These are phyloP conservation scores for Spatholobus suberectus DNA, from an alignment of 306 rosid species.

Conservation along the genomic window DNA sequence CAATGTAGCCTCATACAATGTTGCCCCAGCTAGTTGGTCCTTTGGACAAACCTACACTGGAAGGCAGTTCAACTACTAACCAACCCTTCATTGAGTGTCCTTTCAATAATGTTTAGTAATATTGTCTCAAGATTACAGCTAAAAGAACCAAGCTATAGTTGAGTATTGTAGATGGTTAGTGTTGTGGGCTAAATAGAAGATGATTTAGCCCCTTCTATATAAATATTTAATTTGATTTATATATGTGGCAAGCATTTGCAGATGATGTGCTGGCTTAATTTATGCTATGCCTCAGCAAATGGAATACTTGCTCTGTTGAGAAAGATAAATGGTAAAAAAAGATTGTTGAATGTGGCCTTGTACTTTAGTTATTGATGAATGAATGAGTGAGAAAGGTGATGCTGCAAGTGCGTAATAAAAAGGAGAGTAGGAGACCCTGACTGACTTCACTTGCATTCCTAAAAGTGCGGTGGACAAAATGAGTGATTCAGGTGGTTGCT, in stretches of 20 bases:
- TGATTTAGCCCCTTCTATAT: conserved; percentile 41
- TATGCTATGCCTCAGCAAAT: conserved; percentile 43
- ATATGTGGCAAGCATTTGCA: conserved; percentile 33
- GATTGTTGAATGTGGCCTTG: conserved; percentile 34
- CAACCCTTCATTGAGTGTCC: neutral
- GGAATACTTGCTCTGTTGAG: conserved; percentile 32
- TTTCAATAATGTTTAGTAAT: conserved; percentile 31
- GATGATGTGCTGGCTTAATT: conserved; percentile 45
- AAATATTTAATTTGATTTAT: conserved; percentile 28
- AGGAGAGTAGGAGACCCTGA: too few relatives aligned
- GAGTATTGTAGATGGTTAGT: conserved; percentile 34
- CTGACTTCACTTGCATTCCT: conserved; percentile 34
- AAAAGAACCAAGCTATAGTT: neutral
- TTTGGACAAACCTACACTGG: conserved; percentile 61
- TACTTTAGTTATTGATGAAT: conserved; percentile 39
- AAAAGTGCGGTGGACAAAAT: neutral
- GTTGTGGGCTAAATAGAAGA: conserved; percentile 42
- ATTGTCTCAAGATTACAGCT: neutral
- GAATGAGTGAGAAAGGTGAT: conserved; percentile 24
- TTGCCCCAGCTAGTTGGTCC: conserved; percentile 51
- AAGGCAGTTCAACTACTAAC: conserved; percentile 49
- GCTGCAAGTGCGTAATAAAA: conserved; percentile 15
- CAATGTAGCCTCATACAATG: conserved; percentile 46
- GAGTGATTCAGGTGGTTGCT: neutral
- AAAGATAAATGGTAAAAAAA: conserved; percentile 27